Base-by-base conservation (phyloP, 2,329 filamentous ascomycete genomes). In the Colletotrichum sp. region DNA sequence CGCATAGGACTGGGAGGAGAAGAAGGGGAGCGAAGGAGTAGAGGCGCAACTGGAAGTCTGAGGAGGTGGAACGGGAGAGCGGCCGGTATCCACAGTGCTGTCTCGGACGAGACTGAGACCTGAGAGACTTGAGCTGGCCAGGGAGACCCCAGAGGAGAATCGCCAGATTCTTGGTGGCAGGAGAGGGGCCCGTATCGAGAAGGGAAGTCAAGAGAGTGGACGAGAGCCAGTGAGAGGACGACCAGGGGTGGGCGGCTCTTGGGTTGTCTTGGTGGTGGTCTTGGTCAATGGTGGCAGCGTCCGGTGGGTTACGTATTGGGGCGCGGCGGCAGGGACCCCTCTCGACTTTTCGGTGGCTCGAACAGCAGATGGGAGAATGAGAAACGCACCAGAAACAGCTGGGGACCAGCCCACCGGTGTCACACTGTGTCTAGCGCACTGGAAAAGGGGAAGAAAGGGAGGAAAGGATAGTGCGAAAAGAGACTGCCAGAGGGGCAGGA, bases 341-440 rank as follows among this genome's bases (percentile, higher is more conserved):
- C 69, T 63, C 28, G 63, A 64, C 39, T 39, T 64, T 44, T 39
- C n/a, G 55, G 36, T 30, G 28, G 59, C 71, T 68, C 64, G 69
- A 75, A 77, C 71, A 77, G 66, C 65, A 66, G 66, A 66, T 39
- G 66, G 65, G 49, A 71, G 66, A 72, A 77, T 71, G 71, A 77
- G 71, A 77, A 77, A 77, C 75, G 71, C 71, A 77, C 66, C 62
- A 76, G 75, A 77, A 77, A 77, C 75, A 63, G 49, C 71, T 73
- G 34, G 57, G 57, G 57, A 73, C 63, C 59, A 18, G 70, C 49
- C 73, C 70, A 73, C 34, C 13, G 8, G 28, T 13, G 13, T 12
- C 30, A 62, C 75, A 77, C 75, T 77, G 75, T 76, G 70, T 21
- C 13, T 24, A 15, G 59, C 9, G 12, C 28, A 16, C 34, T 26